Conservation (phyloP, 768 basidiomycete genomes). For the Cyclocybe aegerita region DNA sequence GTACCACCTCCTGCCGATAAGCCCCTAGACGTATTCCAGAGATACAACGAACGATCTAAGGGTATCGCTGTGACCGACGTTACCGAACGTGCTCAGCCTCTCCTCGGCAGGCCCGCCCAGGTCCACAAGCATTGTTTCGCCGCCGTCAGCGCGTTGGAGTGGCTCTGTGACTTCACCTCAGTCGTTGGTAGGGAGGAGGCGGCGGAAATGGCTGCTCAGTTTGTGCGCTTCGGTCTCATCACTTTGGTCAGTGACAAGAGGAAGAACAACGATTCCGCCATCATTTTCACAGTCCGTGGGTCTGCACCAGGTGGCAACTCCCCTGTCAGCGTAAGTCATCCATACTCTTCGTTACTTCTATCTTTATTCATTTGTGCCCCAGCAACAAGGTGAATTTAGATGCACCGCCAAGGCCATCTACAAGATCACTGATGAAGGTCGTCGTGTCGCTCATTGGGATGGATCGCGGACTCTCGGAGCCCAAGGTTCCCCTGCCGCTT, state of each 20-base stretch:
- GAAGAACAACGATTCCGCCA: slow-evolving; percentile 88
- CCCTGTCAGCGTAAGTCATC: slow-evolving; percentile 61
- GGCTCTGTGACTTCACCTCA: slow-evolving; percentile 97
- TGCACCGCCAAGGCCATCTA: slow-evolving; percentile 96
- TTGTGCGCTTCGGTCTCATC: slow-evolving; percentile 93
- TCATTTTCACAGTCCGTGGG: slow-evolving; percentile 90
- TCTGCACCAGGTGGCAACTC: slow-evolving; percentile 75
- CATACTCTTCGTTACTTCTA: slow-evolving; percentile 8
- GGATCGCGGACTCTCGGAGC: slow-evolving; percentile 33
- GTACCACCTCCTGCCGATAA: slow-evolving; percentile 51
- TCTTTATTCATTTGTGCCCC: slow-evolving; percentile 16
- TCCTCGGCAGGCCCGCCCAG: slow-evolving; percentile 45
- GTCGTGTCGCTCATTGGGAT: slow-evolving; percentile 85
- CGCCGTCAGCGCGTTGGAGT: slow-evolving; percentile 88
- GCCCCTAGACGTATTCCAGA: slow-evolving; percentile 60
- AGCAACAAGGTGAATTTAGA: slow-evolving; percentile 96
- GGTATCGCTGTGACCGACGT: slow-evolving; percentile 72
- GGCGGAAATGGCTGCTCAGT: slow-evolving; percentile 96
- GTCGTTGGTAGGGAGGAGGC: slow-evolving; percentile 96
- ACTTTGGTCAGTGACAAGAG: slow-evolving; percentile 86
- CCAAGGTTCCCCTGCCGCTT: slow-evolving; percentile 63
- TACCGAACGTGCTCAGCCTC: slow-evolving; percentile 61
- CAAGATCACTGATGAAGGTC: slow-evolving; percentile 90
- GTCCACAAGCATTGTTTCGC: slow-evolving; percentile 76
- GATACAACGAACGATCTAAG: slow-evolving; percentile 79